These are phyloP conservation scores for Nakaseomyces sp. DNA, from an alignment of 1,139 yeast genomes.

Conservation along the genomic window DNA sequence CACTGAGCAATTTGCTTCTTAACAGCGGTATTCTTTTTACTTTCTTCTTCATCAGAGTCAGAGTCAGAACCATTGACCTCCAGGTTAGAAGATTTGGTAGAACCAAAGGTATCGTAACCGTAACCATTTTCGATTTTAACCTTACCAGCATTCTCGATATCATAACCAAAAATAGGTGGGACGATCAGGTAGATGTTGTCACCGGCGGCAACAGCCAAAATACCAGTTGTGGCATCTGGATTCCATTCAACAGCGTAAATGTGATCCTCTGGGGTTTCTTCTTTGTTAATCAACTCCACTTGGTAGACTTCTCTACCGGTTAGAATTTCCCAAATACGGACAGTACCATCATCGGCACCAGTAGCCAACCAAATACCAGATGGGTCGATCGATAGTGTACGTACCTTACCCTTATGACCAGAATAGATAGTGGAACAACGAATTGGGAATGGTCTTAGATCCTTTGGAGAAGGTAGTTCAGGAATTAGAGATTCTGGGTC, in stretches of 20 bases:
- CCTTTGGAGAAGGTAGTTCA: slow-evolving; percentile 93
- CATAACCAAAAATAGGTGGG: slow-evolving; percentile 88
- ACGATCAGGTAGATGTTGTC: slow-evolving; percentile 69
- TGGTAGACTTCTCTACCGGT: slow-evolving; percentile 91
- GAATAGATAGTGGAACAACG: slow-evolving; percentile 72
- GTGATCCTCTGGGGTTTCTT: slow-evolving; percentile 51
- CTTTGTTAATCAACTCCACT: slow-evolving; percentile 39
- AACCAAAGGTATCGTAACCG: slow-evolving; percentile 77
- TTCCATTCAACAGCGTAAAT: slow-evolving; percentile 86
- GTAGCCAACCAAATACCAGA: slow-evolving; percentile 93
- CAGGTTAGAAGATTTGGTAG: slow-evolving; percentile 42
- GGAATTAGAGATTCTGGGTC: slow-evolving; percentile 96
- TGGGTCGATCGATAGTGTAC: slow-evolving; percentile 79
- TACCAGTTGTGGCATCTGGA: slow-evolving; percentile 63
- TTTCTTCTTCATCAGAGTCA: slow-evolving; percentile 34
- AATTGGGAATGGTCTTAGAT: slow-evolving; percentile 96
- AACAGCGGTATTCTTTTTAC: slow-evolving; percentile 26
- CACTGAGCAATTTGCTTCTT: slow-evolving; percentile 66
- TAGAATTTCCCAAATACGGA: slow-evolving; percentile 91
- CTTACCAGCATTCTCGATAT: slow-evolving; percentile 73
- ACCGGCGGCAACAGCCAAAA: slow-evolving; percentile 79
- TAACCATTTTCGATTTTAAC: slow-evolving; percentile 81
- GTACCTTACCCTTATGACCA: slow-evolving; percentile 78
- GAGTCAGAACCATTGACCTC: slow-evolving; percentile 38
- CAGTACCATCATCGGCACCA: slow-evolving; percentile 94